A percentile compares a stretch with the other conserved stretches of the same genome.
Conservation (phyloP, 2,329 filamentous ascomycete species). For the Penicillium brevicompactum region DNA sequence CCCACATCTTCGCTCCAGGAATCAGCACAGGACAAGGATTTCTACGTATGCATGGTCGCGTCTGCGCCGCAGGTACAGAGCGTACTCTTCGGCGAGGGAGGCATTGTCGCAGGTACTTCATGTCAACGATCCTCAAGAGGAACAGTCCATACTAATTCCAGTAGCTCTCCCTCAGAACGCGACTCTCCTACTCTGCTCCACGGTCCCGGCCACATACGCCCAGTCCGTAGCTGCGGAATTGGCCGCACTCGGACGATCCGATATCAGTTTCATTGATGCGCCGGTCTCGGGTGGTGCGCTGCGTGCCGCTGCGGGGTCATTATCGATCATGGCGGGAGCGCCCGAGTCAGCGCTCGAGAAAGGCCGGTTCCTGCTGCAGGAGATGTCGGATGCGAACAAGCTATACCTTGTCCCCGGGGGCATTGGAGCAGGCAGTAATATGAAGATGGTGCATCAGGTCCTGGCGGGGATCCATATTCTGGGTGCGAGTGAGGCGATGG, state of each 20-base stretch:
- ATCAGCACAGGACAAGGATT: slow-evolving; percentile 61
- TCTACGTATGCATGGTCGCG: slow-evolving; percentile 75
- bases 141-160: background rate
- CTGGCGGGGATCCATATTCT: slow-evolving; percentile 66
- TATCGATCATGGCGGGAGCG: slow-evolving; percentile 74
- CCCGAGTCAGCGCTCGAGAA: slow-evolving; percentile 59
- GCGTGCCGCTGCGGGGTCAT: slow-evolving; percentile 69
- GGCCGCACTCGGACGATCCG: slow-evolving; percentile 56
- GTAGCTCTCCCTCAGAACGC: slow-evolving; percentile 57
- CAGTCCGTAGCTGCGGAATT: slow-evolving; percentile 62
- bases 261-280: slow-evolving; percentile 69
- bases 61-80: slow-evolving; percentile 69
- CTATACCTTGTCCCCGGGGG: slow-evolving; percentile 65
- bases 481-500: slow-evolving; percentile 62
- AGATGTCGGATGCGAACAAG: slow-evolving; percentile 62
- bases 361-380: slow-evolving; percentile 61
- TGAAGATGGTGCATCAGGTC: slow-evolving; percentile 67
- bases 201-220: slow-evolving; percentile 68
- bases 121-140: background rate
- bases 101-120: slow-evolving; percentile 42
- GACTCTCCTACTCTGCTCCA: slow-evolving; percentile 69
- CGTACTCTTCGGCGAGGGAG: slow-evolving; percentile 63
- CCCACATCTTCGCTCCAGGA: slow-evolving; percentile 62
- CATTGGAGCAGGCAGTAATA: slow-evolving; percentile 61
- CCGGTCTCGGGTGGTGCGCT: slow-evolving; percentile 72